Conservation (phyloP, 129 eudicot species). For the Arctium lappa region DNA sequence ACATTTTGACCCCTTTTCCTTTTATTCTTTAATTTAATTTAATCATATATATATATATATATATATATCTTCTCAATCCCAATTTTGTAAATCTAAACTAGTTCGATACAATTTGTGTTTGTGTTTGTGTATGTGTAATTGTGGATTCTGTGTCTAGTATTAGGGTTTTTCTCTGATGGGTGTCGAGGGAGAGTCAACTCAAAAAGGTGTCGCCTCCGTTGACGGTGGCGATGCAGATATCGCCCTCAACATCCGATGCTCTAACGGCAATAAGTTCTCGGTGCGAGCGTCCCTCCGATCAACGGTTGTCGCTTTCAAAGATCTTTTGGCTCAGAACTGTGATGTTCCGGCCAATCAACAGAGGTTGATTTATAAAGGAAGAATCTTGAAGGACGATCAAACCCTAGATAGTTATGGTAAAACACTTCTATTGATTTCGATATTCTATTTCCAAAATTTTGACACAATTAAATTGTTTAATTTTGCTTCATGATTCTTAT, state of each 20-base stretch:
- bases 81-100: neutral
- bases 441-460: neutral
- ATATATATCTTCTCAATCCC: constrained; percentile 12
- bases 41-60: constrained; percentile 10
- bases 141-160: constrained; percentile 22
- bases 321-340: constrained; percentile 57
- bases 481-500: neutral
- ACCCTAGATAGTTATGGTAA: constrained; percentile 85
- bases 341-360: constrained; percentile 84
- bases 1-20: constrained; percentile 16
- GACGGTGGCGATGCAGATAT: constrained; percentile 41
- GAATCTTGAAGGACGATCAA: constrained; percentile 89
- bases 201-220: constrained; percentile 32
- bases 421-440: neutral
- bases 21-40: neutral
- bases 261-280: constrained; percentile 76
- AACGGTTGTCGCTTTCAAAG: constrained; percentile 53
- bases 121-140: constrained; percentile 10
- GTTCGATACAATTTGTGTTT: neutral
- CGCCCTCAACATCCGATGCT: constrained; percentile 64
- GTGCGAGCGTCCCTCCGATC: constrained; percentile 56
- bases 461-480: neutral
- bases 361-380: constrained; percentile 85
- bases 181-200: constrained; percentile 59
- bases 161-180: constrained; percentile 58